phyloP scores from a whole-genome alignment of 164 flowering plant species.

The Nymphaea colorata region DNA sequence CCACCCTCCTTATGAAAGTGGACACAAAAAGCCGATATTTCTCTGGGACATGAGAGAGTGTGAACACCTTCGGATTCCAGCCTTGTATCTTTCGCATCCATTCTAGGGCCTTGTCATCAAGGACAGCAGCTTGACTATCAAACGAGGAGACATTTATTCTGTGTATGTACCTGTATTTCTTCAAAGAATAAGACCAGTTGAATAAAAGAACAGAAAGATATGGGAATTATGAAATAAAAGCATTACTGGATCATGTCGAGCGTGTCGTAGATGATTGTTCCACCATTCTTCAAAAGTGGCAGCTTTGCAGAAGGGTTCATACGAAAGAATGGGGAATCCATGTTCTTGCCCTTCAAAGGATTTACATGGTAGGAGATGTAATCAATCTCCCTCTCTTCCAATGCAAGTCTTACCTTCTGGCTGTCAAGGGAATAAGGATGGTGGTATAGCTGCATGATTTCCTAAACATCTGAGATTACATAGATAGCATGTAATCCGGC shows the following conservation, averaged over 20 bases:
- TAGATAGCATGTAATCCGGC: background rate
- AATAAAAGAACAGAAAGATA: background rate
- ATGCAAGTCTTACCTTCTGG: slow-evolving; percentile 88
- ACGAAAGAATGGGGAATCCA: slow-evolving; percentile 67
- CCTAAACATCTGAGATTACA: slow-evolving; percentile 11
- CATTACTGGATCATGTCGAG: slow-evolving; percentile 70
- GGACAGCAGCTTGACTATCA: slow-evolving; percentile 11
- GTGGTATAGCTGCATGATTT: slow-evolving; percentile 85
- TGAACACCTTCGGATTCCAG: slow-evolving; percentile 76
- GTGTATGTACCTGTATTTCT: background rate
- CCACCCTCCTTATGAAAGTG: slow-evolving; percentile 62
- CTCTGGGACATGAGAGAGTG: slow-evolving; percentile 61
- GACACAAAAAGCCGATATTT: slow-evolving; percentile 46
- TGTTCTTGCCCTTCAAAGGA: slow-evolving; percentile 86
- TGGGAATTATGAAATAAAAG: background rate
- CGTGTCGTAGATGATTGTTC: slow-evolving; percentile 56
- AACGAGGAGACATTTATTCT: slow-evolving; percentile 54
- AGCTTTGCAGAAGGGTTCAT: slow-evolving; percentile 69
- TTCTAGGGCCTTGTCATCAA: slow-evolving; percentile 34
- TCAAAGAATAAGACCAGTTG: no score
- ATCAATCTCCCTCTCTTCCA: slow-evolving; percentile 81
- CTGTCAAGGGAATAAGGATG: slow-evolving; percentile 85
- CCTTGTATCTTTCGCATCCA: slow-evolving; percentile 90
- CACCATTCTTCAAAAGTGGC: slow-evolving; percentile 87
- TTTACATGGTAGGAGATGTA: slow-evolving; percentile 84